Evolutionary conservation across 2,329 filamentous ascomycete genomes (phyloP), one percentile per base, ranked within the genome.

Genomic region (Cercospora citrullina): DNA sequence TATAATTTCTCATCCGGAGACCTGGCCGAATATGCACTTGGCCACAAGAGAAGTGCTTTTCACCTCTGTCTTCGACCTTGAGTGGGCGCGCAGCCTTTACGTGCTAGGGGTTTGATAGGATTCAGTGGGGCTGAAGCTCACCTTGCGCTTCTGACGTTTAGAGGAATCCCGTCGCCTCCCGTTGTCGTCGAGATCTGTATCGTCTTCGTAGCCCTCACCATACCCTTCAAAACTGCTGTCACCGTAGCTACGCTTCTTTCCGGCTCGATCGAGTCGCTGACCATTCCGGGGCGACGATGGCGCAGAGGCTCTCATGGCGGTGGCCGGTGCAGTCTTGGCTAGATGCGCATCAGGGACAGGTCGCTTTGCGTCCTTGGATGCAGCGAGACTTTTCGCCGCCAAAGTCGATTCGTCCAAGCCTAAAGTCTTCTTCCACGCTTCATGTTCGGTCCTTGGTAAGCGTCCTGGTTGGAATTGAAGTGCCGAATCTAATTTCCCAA

Each of bases 141-240:
- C 72, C 73, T 75, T 73, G 23, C 73, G 72, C 70, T 76, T 77
- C 66, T 74, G 74, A 3, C 76, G 72, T 65, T 78, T 78, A 42
- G 62, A 67, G 31, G 68, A 64, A 45, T 71, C 68, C 10, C 70
- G 66, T 26, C 73, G 68, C 45, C 69, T 60, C 23, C 68, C 72
- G 12, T 67, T 80, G 65, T 90, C 88, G 73, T 91, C 90, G 72
- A 88, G 88, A 72, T 91, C 90, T 65, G 84, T 87, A 69, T 90
- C 90, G 70, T 93, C 90, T 9, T 85, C 85, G 72, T 85, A 92
- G 36, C 89, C 89, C 72, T 93, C 90, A 55, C 87, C 86, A 74
- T 93, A 93, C 51, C 91, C 91, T 74, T 91, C 88, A 75, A 87
- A 94, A 74, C 89, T 91, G 73, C 84, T 86, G 71, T 94, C 91